phyloP scores from a whole-genome alignment of 306 rosid genomes.

The Cucumis sativus region Cucumber_9930_V3 NC_026657.2:36209001-36209500 shows the following conservation, averaged over 20 bases:
- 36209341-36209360: slow-evolving; percentile 95
- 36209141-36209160: slow-evolving; percentile 1
- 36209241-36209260: slow-evolving; percentile 18
- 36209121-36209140: too few relatives aligned
- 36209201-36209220: slow-evolving; percentile 61
- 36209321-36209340: slow-evolving; percentile 5
- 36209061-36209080: slow-evolving; percentile 20
- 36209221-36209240: slow-evolving; percentile 91
- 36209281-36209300: background rate
- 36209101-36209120: background rate
- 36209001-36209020: slow-evolving; percentile 35
- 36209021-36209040: slow-evolving; percentile 23
- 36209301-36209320: background rate
- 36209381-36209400: slow-evolving; percentile 95
- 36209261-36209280: slow-evolving; percentile 12
- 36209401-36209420: slow-evolving; percentile 54
- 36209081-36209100: slow-evolving; percentile 10
- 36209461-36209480: slow-evolving; percentile 76
- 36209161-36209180: slow-evolving; percentile 63
- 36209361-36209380: slow-evolving; percentile 74
- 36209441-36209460: slow-evolving; percentile 68
- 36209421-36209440: slow-evolving; percentile 54
- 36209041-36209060: slow-evolving; percentile 29
- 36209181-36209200: slow-evolving; percentile 71
- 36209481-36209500: slow-evolving; percentile 94